These are phyloP conservation scores for Sisymbrium altissimum DNA, from an alignment of 345 rosid species.

Conservation along the genomic window DNA sequence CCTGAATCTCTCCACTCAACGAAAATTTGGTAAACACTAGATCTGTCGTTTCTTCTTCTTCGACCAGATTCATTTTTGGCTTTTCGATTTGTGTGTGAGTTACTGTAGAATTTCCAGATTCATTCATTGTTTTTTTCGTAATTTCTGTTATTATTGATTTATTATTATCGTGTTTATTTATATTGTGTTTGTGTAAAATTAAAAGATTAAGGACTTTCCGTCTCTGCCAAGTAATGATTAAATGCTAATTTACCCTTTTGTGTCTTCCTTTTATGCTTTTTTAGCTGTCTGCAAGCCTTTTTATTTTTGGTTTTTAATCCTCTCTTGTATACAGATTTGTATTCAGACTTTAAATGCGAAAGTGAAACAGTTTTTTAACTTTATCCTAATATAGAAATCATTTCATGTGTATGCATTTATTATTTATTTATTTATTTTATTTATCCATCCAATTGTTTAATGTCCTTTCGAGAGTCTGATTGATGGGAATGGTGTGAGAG, in stretches of 20 bases:
- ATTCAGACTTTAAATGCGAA: slow-evolving; percentile 24
- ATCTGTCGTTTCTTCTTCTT: not conserved
- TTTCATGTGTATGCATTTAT: slow-evolving; percentile 32
- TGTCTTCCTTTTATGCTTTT: slow-evolving; percentile 6
- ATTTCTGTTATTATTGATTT: not conserved
- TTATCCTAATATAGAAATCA: slow-evolving; percentile 8
- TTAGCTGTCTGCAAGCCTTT: slow-evolving; percentile 21
- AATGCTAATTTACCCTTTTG: not conserved
- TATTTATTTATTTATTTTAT: not conserved
- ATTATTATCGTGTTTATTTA: no score
- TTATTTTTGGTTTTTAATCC: not conserved
- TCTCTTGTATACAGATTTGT: not conserved
- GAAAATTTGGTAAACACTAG: not conserved
- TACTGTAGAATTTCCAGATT: not conserved
- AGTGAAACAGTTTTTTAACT: slow-evolving; percentile 11
- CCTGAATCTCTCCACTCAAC: not conserved
- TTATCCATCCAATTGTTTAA: not conserved
- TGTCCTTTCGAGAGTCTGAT: not conserved
- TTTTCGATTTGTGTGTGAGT: not conserved
- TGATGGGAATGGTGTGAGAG: not conserved
- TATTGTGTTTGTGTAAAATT: not conserved
- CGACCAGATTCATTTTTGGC: not conserved
- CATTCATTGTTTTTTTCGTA: not conserved
- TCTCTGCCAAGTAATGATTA: slow-evolving; percentile 34
- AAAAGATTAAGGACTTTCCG: slow-evolving; percentile 9